Percentiles rank a stretch among this genome's conserved stretches.
Conservation (phyloP, 768 basidiomycete species). For the Leccinum imitatum region DNA sequence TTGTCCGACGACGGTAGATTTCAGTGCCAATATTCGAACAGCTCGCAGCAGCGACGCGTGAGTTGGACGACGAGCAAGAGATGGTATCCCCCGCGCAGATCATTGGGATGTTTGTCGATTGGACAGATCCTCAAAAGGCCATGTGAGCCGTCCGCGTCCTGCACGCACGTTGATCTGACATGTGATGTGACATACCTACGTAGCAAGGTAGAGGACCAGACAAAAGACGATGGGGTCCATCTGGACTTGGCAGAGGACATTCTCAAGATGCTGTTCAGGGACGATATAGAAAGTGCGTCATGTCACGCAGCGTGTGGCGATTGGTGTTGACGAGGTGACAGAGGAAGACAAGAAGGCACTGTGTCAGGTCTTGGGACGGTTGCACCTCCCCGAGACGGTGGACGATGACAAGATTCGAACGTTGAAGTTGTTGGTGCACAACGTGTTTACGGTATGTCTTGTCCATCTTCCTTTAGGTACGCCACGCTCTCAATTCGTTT, state of each 20-base stretch:
- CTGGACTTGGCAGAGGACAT: constrained; percentile 56
- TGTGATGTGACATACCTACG: background rate
- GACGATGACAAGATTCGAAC: constrained; percentile 68
- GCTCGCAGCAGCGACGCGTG: constrained; percentile 54
- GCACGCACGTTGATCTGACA: background rate
- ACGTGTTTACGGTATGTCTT: constrained; percentile 17
- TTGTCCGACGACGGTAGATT: constrained; percentile 44
- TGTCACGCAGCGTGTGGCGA: too few species aligned
- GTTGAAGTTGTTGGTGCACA: constrained; percentile 60
- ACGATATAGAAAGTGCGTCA: constrained; percentile 52
- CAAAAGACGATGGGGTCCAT: constrained; percentile 45
- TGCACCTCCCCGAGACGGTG: constrained; percentile 65
- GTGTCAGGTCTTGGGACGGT: constrained; percentile 59
- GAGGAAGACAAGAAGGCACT: constrained; percentile 63
- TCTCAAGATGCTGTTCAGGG: constrained; percentile 46
- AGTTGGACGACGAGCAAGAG: constrained; percentile 68
- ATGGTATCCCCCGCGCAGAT: constrained; percentile 75
- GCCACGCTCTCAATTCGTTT: background rate
- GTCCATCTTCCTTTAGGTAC: background rate
- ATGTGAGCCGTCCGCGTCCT: constrained; percentile 41
- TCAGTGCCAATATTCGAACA: constrained; percentile 68
- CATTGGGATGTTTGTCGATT: constrained; percentile 78
- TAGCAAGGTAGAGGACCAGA: constrained; percentile 43
- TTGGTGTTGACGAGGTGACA: constrained; percentile 22
- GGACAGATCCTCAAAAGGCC: constrained; percentile 82